Evolutionary conservation across 108 stramenopile species (phyloP), one percentile per base, ranked within the genome.

Genomic region (Pseudonitzschia delicatissima): DNA sequence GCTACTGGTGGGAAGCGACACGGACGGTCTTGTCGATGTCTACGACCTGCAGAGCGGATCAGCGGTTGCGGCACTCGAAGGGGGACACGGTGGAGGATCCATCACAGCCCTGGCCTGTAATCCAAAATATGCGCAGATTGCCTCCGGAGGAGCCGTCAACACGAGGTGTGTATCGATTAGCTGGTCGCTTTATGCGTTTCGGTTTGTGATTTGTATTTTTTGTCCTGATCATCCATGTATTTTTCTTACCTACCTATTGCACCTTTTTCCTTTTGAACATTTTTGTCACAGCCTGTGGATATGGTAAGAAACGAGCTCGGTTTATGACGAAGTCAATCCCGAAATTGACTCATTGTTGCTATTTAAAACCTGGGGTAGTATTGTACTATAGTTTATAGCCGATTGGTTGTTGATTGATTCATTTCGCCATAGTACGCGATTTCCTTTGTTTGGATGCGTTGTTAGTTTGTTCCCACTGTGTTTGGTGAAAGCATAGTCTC

Each of bases 41-140:
- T 91, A 72, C 63, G 68, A 88, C 65, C 60, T 82, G 0, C 73
- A 82, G 32, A 66, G 79, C 12, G 92, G 92, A 26, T 47, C 75
- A 18, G 18, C 87, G 50, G 50, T 78, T 3, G 64, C 73, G 36
- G 83, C 77, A 27, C 68, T 90, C 31, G 76, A 78, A 35, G 92
- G 87, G 15, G 87, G 88, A 39, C 53, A 67, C 2, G 83, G 77
- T 28, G 66, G 74, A 21, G 20, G 28, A 34, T 1, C 15, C 15
- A 71, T 91, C 2, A 63, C 59, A 31, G 80, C 78, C 20, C 31
- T 93, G 2, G 82, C 80, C 7, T 76, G 67, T 50, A 93, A 93
- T 74, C 92, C 92, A 2, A 84, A 79, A 44, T 87, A 86, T 70
- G 35, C 74, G 31, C 85, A 87, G 37, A 72, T 90, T 59, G 92